phyloP scores from a whole-genome alignment of 2,329 filamentous ascomycete species.

The Xylariales sp. region DNA sequence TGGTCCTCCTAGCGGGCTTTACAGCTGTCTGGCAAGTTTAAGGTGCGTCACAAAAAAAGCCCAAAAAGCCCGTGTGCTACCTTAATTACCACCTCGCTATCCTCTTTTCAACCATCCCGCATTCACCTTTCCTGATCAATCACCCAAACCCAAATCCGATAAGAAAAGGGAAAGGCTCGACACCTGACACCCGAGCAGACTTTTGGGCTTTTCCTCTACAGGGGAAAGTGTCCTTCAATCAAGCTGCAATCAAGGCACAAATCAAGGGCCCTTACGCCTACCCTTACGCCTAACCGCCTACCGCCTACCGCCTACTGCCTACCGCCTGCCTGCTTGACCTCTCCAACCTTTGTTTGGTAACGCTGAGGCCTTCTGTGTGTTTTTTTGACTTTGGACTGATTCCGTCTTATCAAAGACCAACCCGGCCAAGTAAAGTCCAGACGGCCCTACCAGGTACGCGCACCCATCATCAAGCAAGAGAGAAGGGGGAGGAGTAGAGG shows the following conservation, averaged over 20 bases:
- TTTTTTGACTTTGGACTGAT: background rate
- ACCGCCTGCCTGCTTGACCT: background rate
- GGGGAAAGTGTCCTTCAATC: conserved; percentile 48
- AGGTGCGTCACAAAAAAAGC: conserved; percentile 52
- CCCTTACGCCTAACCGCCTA: no score
- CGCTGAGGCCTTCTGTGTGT: conserved; percentile 14
- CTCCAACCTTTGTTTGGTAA: conserved; percentile 1
- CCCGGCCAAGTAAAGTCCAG: background rate
- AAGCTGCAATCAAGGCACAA: conserved; percentile 20
- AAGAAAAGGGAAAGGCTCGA: conserved; percentile 43
- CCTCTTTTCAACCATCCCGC: conserved; percentile 63
- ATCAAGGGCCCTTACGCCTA: no score
- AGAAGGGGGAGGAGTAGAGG: no score
- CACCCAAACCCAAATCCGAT: conserved; percentile 54
- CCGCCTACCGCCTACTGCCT: no score
- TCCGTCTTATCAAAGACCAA: conserved; percentile 1
- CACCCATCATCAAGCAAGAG: background rate
- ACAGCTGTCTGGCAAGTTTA: conserved; percentile 50
- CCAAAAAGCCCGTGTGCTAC: conserved; percentile 57
- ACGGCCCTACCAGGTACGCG: conserved; percentile 24
- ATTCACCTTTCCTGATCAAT: conserved; percentile 62
- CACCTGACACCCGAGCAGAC: conserved; percentile 41
- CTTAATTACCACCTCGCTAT: conserved; percentile 57
- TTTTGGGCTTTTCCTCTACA: conserved; percentile 55
- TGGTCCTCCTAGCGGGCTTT: conserved; percentile 48